Evolutionary conservation across 148 eudicot species (phyloP).

Genomic region (Vaccinium vitisidaea): DNA sequence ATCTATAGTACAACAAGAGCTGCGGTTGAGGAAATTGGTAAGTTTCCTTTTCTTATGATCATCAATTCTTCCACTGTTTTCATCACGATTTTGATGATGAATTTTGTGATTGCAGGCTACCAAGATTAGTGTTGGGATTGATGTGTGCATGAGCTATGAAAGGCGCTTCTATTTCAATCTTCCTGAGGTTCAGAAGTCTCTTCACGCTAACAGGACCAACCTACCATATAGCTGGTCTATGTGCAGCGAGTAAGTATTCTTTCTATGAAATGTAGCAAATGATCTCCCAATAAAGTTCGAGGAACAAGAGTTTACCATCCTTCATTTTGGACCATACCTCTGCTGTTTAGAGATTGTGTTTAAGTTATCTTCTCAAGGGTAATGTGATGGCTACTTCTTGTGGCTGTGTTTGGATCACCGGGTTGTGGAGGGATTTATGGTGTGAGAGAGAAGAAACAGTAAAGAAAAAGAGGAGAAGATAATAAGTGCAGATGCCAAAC

Average conservation of each 20-base stretch:
- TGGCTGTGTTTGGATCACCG: not conserved
- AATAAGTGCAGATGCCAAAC: not conserved
- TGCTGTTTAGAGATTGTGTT: not conserved
- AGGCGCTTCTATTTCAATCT: slow-evolving; percentile 82
- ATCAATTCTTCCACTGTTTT: not conserved
- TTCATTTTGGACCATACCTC: not conserved
- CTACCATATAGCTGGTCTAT: slow-evolving; percentile 84
- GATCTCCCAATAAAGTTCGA: no score
- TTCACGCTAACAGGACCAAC: slow-evolving; percentile 89
- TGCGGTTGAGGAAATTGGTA: slow-evolving; percentile 70
- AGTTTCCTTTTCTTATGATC: not conserved
- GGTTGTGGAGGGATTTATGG: not conserved
- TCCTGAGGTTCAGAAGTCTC: slow-evolving; percentile 92
- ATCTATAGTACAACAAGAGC: slow-evolving; percentile 81
- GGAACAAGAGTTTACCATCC: no score
- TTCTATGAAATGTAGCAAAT: not conserved
- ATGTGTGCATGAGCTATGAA: slow-evolving; percentile 86
- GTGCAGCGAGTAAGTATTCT: slow-evolving; percentile 71
- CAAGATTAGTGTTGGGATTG: slow-evolving; percentile 84
- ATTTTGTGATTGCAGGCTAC: slow-evolving; percentile 55
- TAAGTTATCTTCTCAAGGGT: not conserved
- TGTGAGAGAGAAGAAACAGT: not conserved
- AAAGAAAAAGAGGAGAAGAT: not conserved
- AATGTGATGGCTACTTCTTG: not conserved
- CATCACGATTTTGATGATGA: not conserved